Evolutionary conservation across 2,329 filamentous ascomycete species (phyloP), one percentile per base, ranked within the genome.

Genomic region (Cephalotrichum gorgonifer): DNA sequence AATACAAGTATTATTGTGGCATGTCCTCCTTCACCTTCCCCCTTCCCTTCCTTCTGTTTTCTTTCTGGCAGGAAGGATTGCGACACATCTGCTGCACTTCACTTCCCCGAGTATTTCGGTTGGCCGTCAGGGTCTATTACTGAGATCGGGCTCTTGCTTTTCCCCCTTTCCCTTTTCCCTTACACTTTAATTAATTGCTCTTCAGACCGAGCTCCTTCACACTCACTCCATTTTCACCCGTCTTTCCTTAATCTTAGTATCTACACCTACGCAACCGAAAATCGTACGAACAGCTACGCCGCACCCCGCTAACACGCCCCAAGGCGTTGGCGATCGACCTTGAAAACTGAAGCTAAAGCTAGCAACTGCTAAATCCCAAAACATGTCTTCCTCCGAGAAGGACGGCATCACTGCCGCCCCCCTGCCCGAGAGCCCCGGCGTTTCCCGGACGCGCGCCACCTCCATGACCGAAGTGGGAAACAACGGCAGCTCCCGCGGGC

Each of bases 401-500:
- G 56, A 58, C 43, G 52, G 58, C 12, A 54, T 56, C 12, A 51
- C 55, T 35, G 55, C 56, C 9, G 54, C 52, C 14, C n/a, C 42
- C 17, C 25, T 35, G 11, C 23, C 30, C 15, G 35, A n/a, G n/a
- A 43, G 30, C 30, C 57, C 58, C 47, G 58, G 61, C 44, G 54
- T 58, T 47, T 57, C 61, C 33, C 59, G 55, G 25, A 70, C 67
- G 15, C 62, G 66, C 7, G 57, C 58, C 41, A 64, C 60, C 2
- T 69, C 67, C 7, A 33, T 64, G 33, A 67, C 65, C 28, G 67
- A 70, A 51, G 60, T 62, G 38, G 60, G 55, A 50, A 56, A 56
- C 23, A 57, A 54, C 39, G 58, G 27, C 20, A 25, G 58, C 11
- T 46, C 30, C 6, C 33, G 45, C 22, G 41, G 42, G 15, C 47